Base-by-base conservation (phyloP, 371 early-diverging fungal genomes). In the Zancudomyces culisetae region DNA sequence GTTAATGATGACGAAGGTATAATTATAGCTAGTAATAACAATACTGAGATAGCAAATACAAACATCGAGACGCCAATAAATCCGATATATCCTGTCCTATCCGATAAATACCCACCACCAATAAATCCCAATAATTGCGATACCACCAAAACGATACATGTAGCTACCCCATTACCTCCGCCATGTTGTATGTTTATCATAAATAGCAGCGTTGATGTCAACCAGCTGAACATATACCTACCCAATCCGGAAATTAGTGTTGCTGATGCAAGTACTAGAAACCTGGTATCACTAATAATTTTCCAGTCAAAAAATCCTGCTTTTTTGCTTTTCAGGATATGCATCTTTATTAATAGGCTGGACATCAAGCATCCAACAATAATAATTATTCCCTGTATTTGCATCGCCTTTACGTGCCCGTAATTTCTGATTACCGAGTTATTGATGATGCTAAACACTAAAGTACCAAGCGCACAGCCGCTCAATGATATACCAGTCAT, bases 341-440 rank as follows among this genome's bases (percentile, higher is more conserved):
- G 63, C 27, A 39, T 18, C 6, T 59, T 60, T 43, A 63, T 27
- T 2, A 60, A 60, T 2, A 48, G 23, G 3, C 57, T 28, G 1
- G 63, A 43, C 0, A 28, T 40, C 0, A n/a, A 2, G 12, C 63
- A 60, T 1, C 55, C 46, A 1, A 52, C 43, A 18, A 63, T 46
- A 8, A 56, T 59, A 6, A 65, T 18, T 19, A 64, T 23, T 4
- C 64, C 50, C 24, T 64, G 64, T 22, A 53, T 52, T n/a, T 52
- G 56, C 28, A 63, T 41, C 19, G 60, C 45, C n/a, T 47, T 22
- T 0, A 55, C 49, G n/a, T 55, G 30, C 0, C 64, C 64, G 19
- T 43, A 49, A 27, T 18, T 26, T n/a, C 28, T 54, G 23, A 64
- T 41, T 1, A 64, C 21, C 1, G 53, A 29, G 12, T 26, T 29